phyloP scores from a whole-genome alignment of 2,329 filamentous ascomycete genomes.

The Neodidymelliopsis sp. region DNA sequence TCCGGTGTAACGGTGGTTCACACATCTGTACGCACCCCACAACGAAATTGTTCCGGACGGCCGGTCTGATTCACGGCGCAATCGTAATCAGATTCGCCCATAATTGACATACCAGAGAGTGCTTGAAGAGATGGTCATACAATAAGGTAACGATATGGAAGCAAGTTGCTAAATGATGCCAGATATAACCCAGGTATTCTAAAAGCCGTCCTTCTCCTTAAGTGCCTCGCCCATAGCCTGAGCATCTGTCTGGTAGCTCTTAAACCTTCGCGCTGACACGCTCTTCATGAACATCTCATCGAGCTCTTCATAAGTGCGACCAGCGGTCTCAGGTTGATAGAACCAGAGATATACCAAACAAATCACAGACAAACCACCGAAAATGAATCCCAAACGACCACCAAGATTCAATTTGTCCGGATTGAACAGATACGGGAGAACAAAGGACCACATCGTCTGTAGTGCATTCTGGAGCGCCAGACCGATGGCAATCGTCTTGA shows the following conservation, averaged over 20 bases:
- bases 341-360: conserved; percentile 82
- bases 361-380: conserved; percentile 78
- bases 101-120: too few species aligned
- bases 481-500: conserved; percentile 76
- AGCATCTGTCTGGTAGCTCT: conserved; percentile 22
- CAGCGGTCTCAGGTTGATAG: conserved; percentile 77
- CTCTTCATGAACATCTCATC: conserved; percentile 76
- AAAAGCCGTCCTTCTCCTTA: conserved; percentile 22
- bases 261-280: conserved; percentile 31
- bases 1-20: conserved; percentile 4
- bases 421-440: conserved; percentile 78
- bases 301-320: conserved; percentile 81
- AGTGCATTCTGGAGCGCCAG: conserved; percentile 70
- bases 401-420: conserved; percentile 56
- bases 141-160: too few species aligned
- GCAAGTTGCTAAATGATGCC: too few species aligned
- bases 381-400: conserved; percentile 84
- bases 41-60: too few species aligned
- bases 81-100: too few species aligned
- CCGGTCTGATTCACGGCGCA: too few species aligned
- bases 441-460: conserved; percentile 60
- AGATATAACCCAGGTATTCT: background rate
- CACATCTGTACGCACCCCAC: background rate
- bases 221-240: conserved; percentile 12
- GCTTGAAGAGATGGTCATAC: too few species aligned